These are phyloP conservation scores for Abelmoschus esculentus DNA, from an alignment of 345 rosid genomes.

Conservation along the genomic window DNA sequence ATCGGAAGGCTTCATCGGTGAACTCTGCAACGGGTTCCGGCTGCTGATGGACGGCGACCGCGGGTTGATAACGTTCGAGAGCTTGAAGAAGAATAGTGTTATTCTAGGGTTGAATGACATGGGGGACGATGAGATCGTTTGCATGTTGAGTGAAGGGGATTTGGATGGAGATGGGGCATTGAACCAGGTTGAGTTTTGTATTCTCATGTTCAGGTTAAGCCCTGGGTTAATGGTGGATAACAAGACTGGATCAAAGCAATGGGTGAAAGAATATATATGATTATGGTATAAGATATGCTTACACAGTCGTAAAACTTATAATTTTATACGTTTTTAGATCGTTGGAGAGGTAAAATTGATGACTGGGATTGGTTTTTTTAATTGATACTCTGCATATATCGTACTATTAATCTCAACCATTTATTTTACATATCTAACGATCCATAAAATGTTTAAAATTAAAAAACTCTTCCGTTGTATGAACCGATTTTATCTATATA, in stretches of 20 bases:
- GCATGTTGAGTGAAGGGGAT: conserved; percentile 61
- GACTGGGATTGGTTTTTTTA: too few species aligned
- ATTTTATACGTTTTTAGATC: too few species aligned
- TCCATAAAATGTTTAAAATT: too few species aligned
- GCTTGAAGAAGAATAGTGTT: conserved; percentile 50
- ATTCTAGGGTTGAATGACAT: conserved; percentile 42
- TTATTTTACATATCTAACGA: too few species aligned
- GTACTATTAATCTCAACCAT: too few species aligned
- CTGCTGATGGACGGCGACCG: conserved; percentile 49
- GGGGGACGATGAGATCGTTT: conserved; percentile 48
- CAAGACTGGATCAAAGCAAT: conserved; percentile 23
- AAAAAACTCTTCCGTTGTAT: too few species aligned
- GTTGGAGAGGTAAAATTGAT: too few species aligned
- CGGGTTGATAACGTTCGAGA: conserved; percentile 57
- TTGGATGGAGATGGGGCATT: conserved; percentile 62
- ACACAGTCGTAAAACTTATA: too few species aligned
- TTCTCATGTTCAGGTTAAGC: conserved; percentile 51
- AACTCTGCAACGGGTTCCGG: conserved; percentile 47
- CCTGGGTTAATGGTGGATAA: conserved; percentile 35
- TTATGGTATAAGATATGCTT: too few species aligned
- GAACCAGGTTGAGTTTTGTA: conserved; percentile 45
- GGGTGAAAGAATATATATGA: conserved; percentile 17
- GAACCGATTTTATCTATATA: too few species aligned
- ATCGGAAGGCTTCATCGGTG: conserved; percentile 41
- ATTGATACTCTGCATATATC: too few species aligned